Evolutionary conservation across 768 basidiomycete genomes (phyloP).

Genomic region (Mrakia hoshinonis): DNA sequence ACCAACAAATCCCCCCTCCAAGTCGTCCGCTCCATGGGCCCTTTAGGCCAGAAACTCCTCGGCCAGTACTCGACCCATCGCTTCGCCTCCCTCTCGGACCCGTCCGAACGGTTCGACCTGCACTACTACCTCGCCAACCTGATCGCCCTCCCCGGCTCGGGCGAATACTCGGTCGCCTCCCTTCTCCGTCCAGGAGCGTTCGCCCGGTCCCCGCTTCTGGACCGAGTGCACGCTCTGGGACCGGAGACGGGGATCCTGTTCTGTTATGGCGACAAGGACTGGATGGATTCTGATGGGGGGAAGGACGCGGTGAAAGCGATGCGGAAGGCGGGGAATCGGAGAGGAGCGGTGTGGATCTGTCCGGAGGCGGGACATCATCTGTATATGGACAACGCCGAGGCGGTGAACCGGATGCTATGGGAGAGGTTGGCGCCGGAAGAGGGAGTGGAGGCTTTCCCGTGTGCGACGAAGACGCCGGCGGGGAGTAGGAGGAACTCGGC

Average conservation of each 20-base stretch:
- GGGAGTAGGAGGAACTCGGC: no score
- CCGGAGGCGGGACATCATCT: slow-evolving; percentile 23
- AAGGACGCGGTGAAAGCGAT: slow-evolving; percentile 18
- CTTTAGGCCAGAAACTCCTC: slow-evolving; percentile 5
- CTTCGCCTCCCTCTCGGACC: not conserved
- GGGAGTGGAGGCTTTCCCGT: not conserved
- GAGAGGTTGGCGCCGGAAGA: not conserved
- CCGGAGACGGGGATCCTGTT: not conserved
- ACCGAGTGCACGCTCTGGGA: not conserved
- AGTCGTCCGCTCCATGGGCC: slow-evolving; percentile 5
- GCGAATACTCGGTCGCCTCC: slow-evolving; percentile 19
- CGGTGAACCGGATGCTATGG: slow-evolving; percentile 6
- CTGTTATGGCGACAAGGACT: slow-evolving; percentile 18
- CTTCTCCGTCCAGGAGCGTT: slow-evolving; percentile 23
- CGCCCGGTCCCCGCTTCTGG: slow-evolving; percentile 11
- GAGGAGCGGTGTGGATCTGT: slow-evolving; percentile 8
- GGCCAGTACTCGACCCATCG: slow-evolving; percentile 16
- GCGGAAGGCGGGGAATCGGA: slow-evolving; percentile 6
- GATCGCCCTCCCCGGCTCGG: slow-evolving; percentile 14
- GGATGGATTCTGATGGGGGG: slow-evolving; percentile 25
- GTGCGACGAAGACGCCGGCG: not conserved
- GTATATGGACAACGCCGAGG: slow-evolving; percentile 20
- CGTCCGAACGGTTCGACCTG: not conserved
- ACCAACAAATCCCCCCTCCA: slow-evolving; percentile 3
- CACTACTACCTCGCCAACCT: slow-evolving; percentile 17